phyloP scores from a whole-genome alignment of 1,284 basidiomycete genomes.

The Leccinum pachyderme region DNA sequence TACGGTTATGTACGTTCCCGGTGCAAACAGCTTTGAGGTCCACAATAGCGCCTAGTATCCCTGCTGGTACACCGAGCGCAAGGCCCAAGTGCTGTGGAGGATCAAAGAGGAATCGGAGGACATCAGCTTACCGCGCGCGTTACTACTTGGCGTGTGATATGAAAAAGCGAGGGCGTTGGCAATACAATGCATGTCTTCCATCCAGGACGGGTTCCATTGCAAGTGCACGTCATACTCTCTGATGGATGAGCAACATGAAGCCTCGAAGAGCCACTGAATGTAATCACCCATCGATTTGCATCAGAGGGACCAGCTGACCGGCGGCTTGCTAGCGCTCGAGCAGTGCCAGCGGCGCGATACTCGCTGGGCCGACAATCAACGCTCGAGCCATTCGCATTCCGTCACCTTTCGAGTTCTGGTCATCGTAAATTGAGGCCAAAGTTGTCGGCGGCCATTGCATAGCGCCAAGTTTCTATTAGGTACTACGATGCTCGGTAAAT shows the following conservation, averaged over 20 bases:
- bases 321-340: background rate
- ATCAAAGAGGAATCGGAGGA: background rate
- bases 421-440: background rate
- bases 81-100: background rate
- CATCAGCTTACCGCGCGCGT: background rate
- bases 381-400: background rate
- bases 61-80: background rate
- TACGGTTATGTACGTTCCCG: background rate
- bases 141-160: conserved; percentile 1
- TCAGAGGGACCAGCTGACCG: background rate
- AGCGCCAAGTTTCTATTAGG: background rate
- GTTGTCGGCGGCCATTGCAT: background rate
- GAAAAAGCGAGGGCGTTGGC: background rate
- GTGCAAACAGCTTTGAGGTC: background rate
- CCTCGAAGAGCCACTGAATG: background rate
- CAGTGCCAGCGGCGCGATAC: background rate
- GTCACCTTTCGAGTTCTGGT: background rate
- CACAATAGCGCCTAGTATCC: too few species aligned
- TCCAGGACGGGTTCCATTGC: background rate
- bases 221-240: background rate
- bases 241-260: background rate
- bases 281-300: background rate
- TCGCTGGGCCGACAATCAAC: background rate
- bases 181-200: conserved; percentile 1
- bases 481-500: background rate